These are phyloP conservation scores for Dactylonectria macrodidyma DNA, from an alignment of 2,329 filamentous ascomycete genomes.

Conservation along the genomic window DNA sequence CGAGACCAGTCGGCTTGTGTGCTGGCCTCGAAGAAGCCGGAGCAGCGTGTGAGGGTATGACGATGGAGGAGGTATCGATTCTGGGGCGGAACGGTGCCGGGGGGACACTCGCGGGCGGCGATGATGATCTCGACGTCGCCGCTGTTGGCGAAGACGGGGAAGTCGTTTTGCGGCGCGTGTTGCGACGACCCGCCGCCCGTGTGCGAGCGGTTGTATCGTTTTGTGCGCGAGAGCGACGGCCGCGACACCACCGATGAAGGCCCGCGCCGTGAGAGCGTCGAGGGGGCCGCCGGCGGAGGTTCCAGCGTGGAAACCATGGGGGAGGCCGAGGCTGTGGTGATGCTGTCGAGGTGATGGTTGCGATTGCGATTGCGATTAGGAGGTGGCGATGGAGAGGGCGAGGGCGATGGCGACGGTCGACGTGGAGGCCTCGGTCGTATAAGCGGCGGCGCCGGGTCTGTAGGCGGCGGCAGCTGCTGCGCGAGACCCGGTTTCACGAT, in stretches of 20 bases:
- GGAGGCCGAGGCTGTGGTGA: slow-evolving; percentile 12
- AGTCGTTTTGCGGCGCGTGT: slow-evolving; percentile 87
- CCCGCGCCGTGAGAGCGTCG: slow-evolving; percentile 71
- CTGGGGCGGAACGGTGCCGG: slow-evolving; percentile 59
- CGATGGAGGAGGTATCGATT: slow-evolving; percentile 90
- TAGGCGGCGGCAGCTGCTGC: neutral
- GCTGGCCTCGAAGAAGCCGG: slow-evolving; percentile 92
- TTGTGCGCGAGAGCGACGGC: slow-evolving; percentile 70
- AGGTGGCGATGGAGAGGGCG: too few species aligned
- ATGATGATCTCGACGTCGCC: slow-evolving; percentile 95
- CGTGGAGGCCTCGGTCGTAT: slow-evolving; percentile 1
- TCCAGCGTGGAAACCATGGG: slow-evolving; percentile 77
- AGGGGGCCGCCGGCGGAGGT: slow-evolving; percentile 52
- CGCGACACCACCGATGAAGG: slow-evolving; percentile 73
- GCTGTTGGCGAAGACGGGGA: slow-evolving; percentile 89
- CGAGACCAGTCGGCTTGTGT: slow-evolving; percentile 82
- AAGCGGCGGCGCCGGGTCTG: neutral
- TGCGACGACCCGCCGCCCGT: slow-evolving; percentile 73
- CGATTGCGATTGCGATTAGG: too few species aligned
- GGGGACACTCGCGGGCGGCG: slow-evolving; percentile 63
- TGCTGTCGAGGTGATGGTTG: too few species aligned
- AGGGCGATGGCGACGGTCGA: neutral
- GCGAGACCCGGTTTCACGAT: neutral
- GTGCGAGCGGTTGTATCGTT: slow-evolving; percentile 86
- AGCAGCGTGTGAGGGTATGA: slow-evolving; percentile 90